Conservation (phyloP, 805 yeast genomes). For the Yarrowia deformans region DNA sequence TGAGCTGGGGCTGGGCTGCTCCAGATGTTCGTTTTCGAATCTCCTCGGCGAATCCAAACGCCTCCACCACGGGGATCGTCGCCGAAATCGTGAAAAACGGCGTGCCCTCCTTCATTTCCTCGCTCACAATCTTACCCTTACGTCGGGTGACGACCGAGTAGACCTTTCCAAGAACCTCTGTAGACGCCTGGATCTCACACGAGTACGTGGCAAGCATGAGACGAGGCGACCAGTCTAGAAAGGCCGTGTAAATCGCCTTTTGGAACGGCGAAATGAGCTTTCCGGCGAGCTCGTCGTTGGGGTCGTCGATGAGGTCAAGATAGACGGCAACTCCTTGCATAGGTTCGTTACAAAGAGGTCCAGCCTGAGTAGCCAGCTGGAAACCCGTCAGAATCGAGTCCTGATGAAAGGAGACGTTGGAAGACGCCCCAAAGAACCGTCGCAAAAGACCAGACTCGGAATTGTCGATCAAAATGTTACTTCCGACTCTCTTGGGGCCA, state of each 20-base stretch:
- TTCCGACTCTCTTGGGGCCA: constrained; percentile 80
- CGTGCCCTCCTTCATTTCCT: constrained; percentile 98
- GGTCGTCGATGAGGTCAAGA: constrained; percentile 46
- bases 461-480: constrained; percentile 72
- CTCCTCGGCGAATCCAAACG: constrained; percentile 96
- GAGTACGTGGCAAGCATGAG: constrained; percentile 89
- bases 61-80: constrained; percentile 88
- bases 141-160: constrained; percentile 92
- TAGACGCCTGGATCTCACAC: constrained; percentile 93
- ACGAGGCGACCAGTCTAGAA: constrained; percentile 86
- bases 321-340: constrained; percentile 73
- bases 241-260: constrained; percentile 72
- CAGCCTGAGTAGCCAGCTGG: constrained; percentile 79
- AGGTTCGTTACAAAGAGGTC: constrained; percentile 89
- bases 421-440: background rate
- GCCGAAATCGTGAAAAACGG: constrained; percentile 92
- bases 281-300: constrained; percentile 58
- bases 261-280: constrained; percentile 75
- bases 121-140: constrained; percentile 83
- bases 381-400: constrained; percentile 81
- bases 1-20: constrained; percentile 95
- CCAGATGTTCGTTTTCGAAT: constrained; percentile 93
- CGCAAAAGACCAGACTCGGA: constrained; percentile 1
- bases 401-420: constrained; percentile 52
- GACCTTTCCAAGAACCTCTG: constrained; percentile 94